phyloP scores from a whole-genome alignment of 441 rosid species.

The Pelargonium myrrhifolium region DNA sequence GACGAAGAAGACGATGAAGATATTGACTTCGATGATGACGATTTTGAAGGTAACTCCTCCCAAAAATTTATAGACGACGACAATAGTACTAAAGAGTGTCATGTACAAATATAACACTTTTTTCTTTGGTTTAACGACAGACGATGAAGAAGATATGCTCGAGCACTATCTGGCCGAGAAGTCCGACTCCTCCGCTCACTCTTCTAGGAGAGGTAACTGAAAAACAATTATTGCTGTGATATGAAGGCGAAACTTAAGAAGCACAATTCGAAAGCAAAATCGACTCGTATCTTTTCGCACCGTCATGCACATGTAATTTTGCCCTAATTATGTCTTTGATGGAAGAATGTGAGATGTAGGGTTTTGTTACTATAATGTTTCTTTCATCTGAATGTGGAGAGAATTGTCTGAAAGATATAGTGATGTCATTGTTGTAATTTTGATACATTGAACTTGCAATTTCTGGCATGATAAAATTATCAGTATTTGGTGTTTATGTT shows the following conservation, averaged over 20 bases:
- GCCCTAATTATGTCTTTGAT: background rate
- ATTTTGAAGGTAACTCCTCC: conserved; percentile 66
- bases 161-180: conserved; percentile 95
- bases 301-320: background rate
- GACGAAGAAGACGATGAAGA: conserved; percentile 86
- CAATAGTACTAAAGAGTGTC: background rate
- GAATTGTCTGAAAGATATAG: background rate
- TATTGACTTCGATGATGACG: conserved; percentile 83
- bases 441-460: conserved; percentile 2
- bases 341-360: background rate
- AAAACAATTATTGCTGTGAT: background rate
- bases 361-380: no score
- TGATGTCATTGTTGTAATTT: conserved; percentile 1
- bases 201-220: conserved; percentile 33
- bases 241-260: background rate
- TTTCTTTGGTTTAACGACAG: conserved; percentile 28
- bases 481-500: no score
- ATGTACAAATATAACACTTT: no score
- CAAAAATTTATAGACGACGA: conserved; percentile 3
- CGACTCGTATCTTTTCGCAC: no score
- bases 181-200: conserved; percentile 54
- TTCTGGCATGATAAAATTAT: no score
- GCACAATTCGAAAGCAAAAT: background rate
- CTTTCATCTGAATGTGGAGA: no score
- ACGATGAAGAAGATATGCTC: conserved; percentile 92